Conservation (phyloP, 345 rosid genomes). For the Aquilaria sinensis region DNA sequence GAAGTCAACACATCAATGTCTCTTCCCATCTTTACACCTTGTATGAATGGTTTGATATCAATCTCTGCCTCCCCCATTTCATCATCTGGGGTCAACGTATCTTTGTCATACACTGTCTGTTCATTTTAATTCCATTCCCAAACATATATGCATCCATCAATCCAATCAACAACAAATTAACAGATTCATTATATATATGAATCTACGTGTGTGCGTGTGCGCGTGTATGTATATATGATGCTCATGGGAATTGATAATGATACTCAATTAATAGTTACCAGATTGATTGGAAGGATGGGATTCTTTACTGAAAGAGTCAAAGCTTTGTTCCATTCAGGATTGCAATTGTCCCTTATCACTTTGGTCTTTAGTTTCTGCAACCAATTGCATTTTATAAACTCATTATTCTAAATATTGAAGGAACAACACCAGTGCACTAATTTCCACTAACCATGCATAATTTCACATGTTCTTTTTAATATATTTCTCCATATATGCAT, state of each 20-base stretch:
- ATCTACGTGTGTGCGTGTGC: no score
- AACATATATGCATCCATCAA: no score
- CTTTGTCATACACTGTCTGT: slow-evolving; percentile 73
- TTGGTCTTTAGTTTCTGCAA: slow-evolving; percentile 63
- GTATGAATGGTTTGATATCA: slow-evolving; percentile 49
- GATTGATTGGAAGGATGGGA: slow-evolving; percentile 34
- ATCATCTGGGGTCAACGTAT: slow-evolving; percentile 63
- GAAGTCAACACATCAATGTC: slow-evolving; percentile 39
- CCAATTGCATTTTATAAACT: no score
- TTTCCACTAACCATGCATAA: no score
- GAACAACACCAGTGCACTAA: no score
- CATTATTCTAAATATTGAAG: no score
- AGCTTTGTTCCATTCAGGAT: slow-evolving; percentile 87
- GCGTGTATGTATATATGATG: background rate
- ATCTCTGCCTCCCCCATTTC: slow-evolving; percentile 74
- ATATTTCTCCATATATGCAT: no score
- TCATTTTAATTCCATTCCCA: no score
- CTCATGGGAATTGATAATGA: background rate
- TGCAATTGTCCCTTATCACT: slow-evolving; percentile 51
- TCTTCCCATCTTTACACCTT: slow-evolving; percentile 40
- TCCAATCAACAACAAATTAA: no score
- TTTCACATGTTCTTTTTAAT: no score
- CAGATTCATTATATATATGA: no score
- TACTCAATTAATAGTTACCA: slow-evolving; percentile 30
- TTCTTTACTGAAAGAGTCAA: slow-evolving; percentile 55